Evolutionary conservation across 345 rosid genomes (phyloP).

Genomic region (Gossypium thurberi): DNA sequence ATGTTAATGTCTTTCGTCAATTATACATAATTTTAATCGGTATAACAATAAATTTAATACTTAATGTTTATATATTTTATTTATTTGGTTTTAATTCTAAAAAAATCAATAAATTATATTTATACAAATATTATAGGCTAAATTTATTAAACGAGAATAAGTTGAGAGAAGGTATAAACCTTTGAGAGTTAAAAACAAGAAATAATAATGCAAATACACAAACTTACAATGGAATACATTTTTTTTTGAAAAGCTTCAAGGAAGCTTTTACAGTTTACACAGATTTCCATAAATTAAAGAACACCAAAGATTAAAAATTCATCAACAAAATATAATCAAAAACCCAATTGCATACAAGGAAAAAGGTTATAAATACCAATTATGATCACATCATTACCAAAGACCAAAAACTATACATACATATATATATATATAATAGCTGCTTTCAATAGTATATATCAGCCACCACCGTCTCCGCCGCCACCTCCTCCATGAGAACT

Average conservation of each 20-base stretch:
- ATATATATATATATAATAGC: too few relatives aligned
- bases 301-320: neutral
- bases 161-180: too few relatives aligned
- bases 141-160: too few relatives aligned
- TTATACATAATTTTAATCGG: too few relatives aligned
- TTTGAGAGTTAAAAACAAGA: neutral
- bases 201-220: neutral
- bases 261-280: neutral
- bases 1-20: fast-evolving
- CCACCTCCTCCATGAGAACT: constrained; percentile 22
- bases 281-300: neutral
- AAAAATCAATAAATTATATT: fast-evolving
- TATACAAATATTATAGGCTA: too few relatives aligned
- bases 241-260: too few relatives aligned
- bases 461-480: constrained; percentile 9
- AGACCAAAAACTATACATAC: neutral
- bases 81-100: too few relatives aligned
- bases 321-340: neutral
- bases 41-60: too few relatives aligned
- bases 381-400: neutral
- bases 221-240: too few relatives aligned
- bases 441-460: neutral
- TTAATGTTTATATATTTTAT: too few relatives aligned
- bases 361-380: neutral
- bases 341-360: neutral